Conservation (phyloP, 306 rosid genomes). For the Parietaria judaica region DNA sequence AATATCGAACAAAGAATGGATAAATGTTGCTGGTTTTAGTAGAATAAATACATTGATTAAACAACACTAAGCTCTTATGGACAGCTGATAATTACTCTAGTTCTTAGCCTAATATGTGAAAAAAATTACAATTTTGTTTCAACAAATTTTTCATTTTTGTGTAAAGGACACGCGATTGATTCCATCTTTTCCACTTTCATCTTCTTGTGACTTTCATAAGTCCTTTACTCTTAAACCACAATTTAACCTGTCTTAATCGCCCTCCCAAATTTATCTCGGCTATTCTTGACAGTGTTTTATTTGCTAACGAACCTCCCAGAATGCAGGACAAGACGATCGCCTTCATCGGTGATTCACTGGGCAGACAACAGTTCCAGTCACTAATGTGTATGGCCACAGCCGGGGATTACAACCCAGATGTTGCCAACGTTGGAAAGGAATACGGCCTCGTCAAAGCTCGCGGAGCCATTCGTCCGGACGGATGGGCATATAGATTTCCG, state of each 20-base stretch:
- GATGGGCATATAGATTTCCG: conserved; percentile 86
- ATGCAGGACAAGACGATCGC: conserved; percentile 92
- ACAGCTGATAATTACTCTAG: too few species aligned
- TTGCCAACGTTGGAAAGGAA: conserved; percentile 59
- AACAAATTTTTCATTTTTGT: background rate
- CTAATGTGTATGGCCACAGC: conserved; percentile 87
- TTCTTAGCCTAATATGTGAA: too few species aligned
- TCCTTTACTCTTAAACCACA: background rate
- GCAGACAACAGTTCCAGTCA: conserved; percentile 88
- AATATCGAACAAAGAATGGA: background rate
- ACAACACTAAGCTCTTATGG: too few species aligned
- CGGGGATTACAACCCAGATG: conserved; percentile 60
- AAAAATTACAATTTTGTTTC: background rate
- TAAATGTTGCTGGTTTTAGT: background rate
- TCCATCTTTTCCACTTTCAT: background rate
- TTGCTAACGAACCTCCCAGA: conserved; percentile 40
- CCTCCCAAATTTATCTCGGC: background rate
- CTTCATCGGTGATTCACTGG: conserved; percentile 81
- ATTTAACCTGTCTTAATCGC: too few species aligned
- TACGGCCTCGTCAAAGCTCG: conserved; percentile 67
- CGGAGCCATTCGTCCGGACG: conserved; percentile 87
- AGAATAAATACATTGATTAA: too few species aligned
- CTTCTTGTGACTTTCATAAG: background rate
- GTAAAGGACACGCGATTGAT: background rate
- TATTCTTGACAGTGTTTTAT: conserved; percentile 16